Base-by-base conservation (phyloP, 805 yeast species). In the Kluyveromyces aestuarii region DNA sequence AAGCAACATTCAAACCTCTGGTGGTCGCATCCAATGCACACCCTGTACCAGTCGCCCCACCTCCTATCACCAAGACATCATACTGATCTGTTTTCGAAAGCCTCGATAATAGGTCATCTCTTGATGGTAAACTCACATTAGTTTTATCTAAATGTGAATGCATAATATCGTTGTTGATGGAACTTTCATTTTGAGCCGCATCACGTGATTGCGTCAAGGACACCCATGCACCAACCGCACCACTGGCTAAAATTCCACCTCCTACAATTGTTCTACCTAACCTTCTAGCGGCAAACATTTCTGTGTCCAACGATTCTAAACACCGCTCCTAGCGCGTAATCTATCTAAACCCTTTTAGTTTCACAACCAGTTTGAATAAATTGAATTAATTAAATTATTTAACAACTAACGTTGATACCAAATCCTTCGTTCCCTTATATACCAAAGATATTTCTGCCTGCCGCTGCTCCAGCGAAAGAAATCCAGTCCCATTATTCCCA, bases 31-130 rank as follows among this genome's bases (percentile, higher is more conserved):
- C 98, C 41, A 90, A 72, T 1, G 96, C 97, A 44, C 87, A 79
- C 51, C 97, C 98, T 6, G 96, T 73, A 53, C 98, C 98, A 14
- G 93, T 83, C 38, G 97, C 97, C 64, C 98, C 98, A 56, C 96
- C 97, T 52, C 98, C 98, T 56, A 91, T 81, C 56, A 90, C 75
- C 54, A 90, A 69, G n/a, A 90, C 76, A 64, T 91, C 97, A 82
- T 62, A 82, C 76, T 47, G 77, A 67, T 43, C 72, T 60, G 50
- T 75, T 57, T 63, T 74, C 71, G 55, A 50, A 50, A 82, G 63
- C 50, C 73, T 74, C 5, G 72, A 60, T 45, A 84, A 53, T 51
- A 82, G 63, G 43, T 76, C 78, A 3, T 68, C 66, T 63, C 91
- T 72, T 1, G 80, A 49, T 25, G 87, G 86, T 40, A 55, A 27